Base-by-base conservation (phyloP, 176 grass and related monocot species). In the Microstegium vimineum region DNA sequence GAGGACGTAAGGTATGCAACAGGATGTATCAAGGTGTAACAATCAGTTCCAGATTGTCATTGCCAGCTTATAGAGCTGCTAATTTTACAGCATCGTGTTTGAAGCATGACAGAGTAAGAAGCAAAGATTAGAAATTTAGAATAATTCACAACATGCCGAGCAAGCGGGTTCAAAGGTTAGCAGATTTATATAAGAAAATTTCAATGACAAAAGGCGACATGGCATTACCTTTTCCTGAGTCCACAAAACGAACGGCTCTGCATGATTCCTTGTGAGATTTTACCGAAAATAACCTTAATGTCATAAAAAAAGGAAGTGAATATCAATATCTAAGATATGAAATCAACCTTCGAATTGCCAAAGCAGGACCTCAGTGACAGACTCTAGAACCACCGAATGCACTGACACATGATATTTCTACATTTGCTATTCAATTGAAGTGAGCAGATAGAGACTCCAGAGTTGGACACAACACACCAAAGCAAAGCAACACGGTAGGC, bases 161-260 rank as follows among this genome's bases (percentile, higher is more conserved):
- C 23, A 52, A 10, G 7, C 40, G 63, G 25, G 13, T 22, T 49
- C 38, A 10, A 25, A 69, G 20, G 16, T 14, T 54, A 18, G 28
- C 16, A 74, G 45, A 8, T 73, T 36, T 73, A 45, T n/a, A 5
- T 2, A 26, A 27, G 6, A 52, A n/a, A 46, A 2, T n/a, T 42
- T 38, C 31, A 2, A 45, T 35, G 42, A 23, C 42, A 70, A 36
- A 78, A 85, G 60, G 18, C 31, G 20, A 66, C 5, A 59, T n/a
- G 27, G 27, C 25, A 66, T 90, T 95, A 98, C 96, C 83, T 32
- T 85, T 92, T 82, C 96, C 96, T 22, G 93, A 91, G 40, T 95
- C 89, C 40, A 82, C 93, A 86, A 93, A 98, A 14, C 93, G 84
- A 72, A 91, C 73, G 37, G 96, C 92, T 90, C 96, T 93, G 76